phyloP scores from a whole-genome alignment of 805 yeast species.

The Nakazawaea peltata region DNA sequence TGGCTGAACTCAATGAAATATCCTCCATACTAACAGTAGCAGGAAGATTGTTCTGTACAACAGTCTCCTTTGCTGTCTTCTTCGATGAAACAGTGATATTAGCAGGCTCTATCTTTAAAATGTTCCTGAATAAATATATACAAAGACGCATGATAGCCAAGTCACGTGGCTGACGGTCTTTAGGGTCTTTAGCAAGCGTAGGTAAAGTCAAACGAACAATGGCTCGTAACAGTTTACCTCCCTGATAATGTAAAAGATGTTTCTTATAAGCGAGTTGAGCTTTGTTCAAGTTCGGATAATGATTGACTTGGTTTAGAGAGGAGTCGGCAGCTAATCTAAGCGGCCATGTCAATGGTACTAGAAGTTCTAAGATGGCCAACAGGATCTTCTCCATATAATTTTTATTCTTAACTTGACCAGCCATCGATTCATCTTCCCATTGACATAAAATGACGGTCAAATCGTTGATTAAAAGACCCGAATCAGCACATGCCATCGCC shows the following conservation, averaged over 20 bases:
- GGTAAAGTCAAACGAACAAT: conserved; percentile 63
- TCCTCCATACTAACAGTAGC: conserved; percentile 55
- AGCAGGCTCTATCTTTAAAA: conserved; percentile 72
- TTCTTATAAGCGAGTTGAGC: conserved; percentile 70
- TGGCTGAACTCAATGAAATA: conserved; percentile 50
- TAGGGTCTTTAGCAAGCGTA: conserved; percentile 39
- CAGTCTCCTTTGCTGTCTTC: conserved; percentile 23
- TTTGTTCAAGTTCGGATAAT: conserved; percentile 53
- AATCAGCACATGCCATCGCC: conserved; percentile 80
- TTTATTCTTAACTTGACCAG: conserved; percentile 22
- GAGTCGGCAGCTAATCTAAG: conserved; percentile 50
- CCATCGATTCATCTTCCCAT: conserved; percentile 46
- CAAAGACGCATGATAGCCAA: conserved; percentile 66
- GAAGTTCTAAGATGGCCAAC: conserved; percentile 63
- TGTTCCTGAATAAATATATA: conserved; percentile 65
- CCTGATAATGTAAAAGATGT: conserved; percentile 45
- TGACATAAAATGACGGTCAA: conserved; percentile 64
- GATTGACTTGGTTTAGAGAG: conserved; percentile 45
- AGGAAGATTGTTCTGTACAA: conserved; percentile 39
- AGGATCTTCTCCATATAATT: conserved; percentile 53
- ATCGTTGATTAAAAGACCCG: conserved; percentile 67
- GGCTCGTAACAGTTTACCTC: conserved; percentile 61
- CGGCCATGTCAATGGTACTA: conserved; percentile 87
- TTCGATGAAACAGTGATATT: conserved; percentile 40
- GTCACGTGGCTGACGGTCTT: conserved; percentile 62